Conservation (phyloP, 139 green algal genomes). For the Picochlorum sp. region DNA sequence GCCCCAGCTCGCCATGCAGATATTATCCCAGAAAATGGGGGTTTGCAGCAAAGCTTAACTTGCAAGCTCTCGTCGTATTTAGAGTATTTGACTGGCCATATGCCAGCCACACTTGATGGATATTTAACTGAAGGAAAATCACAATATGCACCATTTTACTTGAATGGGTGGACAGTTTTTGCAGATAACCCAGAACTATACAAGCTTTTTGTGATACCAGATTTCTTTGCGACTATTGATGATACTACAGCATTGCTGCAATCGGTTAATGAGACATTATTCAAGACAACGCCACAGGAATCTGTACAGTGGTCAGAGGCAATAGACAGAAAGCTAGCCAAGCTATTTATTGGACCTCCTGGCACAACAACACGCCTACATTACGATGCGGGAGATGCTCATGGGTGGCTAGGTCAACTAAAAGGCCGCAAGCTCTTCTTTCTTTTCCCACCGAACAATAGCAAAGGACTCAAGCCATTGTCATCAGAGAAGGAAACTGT, state of each 20-base stretch:
- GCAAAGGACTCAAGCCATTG: slow-evolving; percentile 1
- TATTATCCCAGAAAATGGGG: not conserved
- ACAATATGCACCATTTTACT: not conserved
- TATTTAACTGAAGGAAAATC: not conserved
- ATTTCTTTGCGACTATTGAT: not conserved
- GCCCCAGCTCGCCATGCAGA: slow-evolving; percentile 2
- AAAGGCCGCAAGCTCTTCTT: slow-evolving; percentile 20
- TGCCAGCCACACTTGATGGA: too few species aligned
- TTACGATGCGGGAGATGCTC: slow-evolving; percentile 12
- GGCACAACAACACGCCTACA: slow-evolving; percentile 18
- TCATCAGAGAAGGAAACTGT: slow-evolving; percentile 10
- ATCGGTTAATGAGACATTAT: not conserved
- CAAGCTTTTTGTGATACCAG: not conserved
- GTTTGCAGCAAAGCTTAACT: not conserved
- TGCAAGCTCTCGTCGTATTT: not conserved
- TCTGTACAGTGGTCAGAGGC: not conserved
- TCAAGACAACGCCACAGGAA: not conserved
- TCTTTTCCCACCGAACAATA: slow-evolving; percentile 11
- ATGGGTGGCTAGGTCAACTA: slow-evolving; percentile 25
- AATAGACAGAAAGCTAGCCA: slow-evolving; percentile 1
- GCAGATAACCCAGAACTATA: not conserved
- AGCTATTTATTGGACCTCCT: slow-evolving; percentile 18
- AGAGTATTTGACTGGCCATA: not conserved
- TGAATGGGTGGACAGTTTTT: slow-evolving; percentile 5
- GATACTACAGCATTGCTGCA: not conserved